phyloP scores from a whole-genome alignment of 768 basidiomycete genomes.

The Tylopilus plumbeoviolaceoides region DNA sequence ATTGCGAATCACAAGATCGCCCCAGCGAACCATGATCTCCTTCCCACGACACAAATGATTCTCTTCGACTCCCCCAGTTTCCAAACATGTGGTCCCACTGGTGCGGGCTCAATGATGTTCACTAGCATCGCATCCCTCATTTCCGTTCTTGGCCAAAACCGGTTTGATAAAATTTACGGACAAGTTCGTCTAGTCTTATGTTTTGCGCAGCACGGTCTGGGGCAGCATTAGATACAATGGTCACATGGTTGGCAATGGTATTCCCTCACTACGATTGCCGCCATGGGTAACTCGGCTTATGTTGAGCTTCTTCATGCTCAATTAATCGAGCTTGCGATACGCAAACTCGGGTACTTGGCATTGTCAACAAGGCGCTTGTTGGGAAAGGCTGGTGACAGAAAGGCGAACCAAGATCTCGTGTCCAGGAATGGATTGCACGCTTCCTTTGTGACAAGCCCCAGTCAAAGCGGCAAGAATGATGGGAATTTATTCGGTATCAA shows the following conservation, averaged over 20 bases:
- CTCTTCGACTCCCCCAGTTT: too few species aligned
- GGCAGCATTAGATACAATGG: slow-evolving; percentile 63
- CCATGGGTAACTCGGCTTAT: slow-evolving; percentile 79
- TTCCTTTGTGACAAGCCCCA: slow-evolving; percentile 63
- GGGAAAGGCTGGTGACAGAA: slow-evolving; percentile 71
- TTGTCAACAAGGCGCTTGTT: slow-evolving; percentile 74
- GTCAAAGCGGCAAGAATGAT: slow-evolving; percentile 42
- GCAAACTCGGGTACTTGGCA: slow-evolving; percentile 74
- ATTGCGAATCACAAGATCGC: too few species aligned
- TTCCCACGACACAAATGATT: too few species aligned
- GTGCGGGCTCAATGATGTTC: slow-evolving; percentile 55
- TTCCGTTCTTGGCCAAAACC: slow-evolving; percentile 73
- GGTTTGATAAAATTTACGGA: slow-evolving; percentile 85
- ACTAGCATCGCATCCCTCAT: slow-evolving; percentile 63
- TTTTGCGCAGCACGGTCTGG: slow-evolving; percentile 38
- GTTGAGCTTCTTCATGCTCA: slow-evolving; percentile 77
- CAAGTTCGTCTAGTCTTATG: slow-evolving; percentile 81
- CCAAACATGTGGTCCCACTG: too few species aligned
- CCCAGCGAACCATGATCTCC: too few species aligned
- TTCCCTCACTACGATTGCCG: slow-evolving; percentile 58
- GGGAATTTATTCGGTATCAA: slow-evolving; percentile 31
- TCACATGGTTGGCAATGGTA: slow-evolving; percentile 56
- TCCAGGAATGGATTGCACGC: slow-evolving; percentile 69
- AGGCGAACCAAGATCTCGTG: slow-evolving; percentile 68
- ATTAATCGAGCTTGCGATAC: slow-evolving; percentile 58